Evolutionary conservation across 2,329 filamentous ascomycete genomes (phyloP).

Genomic region (Ophiostoma fasciatum): DNA sequence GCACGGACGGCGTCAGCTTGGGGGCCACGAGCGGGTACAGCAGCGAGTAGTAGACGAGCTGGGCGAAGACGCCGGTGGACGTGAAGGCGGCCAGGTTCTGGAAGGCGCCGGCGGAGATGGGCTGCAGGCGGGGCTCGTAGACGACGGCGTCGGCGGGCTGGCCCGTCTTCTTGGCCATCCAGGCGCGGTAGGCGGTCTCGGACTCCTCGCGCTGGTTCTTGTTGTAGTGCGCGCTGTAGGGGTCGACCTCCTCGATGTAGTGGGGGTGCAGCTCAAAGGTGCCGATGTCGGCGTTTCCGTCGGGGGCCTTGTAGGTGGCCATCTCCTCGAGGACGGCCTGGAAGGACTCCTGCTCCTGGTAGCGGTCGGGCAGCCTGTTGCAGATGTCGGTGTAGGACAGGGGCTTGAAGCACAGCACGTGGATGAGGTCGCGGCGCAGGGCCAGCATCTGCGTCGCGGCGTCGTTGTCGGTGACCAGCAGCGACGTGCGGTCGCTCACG

Average conservation of each 20-base stretch:
- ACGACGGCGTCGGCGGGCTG: slow-evolving; percentile 72
- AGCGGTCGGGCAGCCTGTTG: slow-evolving; percentile 71
- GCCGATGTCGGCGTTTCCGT: slow-evolving; percentile 82
- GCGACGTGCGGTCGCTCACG: slow-evolving; percentile 71
- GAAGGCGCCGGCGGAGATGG: slow-evolving; percentile 66
- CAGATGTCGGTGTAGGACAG: slow-evolving; percentile 88
- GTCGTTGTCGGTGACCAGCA: slow-evolving; percentile 50
- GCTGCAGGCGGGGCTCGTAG: slow-evolving; percentile 71
- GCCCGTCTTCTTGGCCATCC: slow-evolving; percentile 76
- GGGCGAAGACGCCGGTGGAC: slow-evolving; percentile 69
- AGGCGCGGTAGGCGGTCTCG: slow-evolving; percentile 73
- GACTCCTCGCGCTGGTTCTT: slow-evolving; percentile 96
- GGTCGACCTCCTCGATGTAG: slow-evolving; percentile 78
- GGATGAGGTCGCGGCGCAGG: slow-evolving; percentile 78
- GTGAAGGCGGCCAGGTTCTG: slow-evolving; percentile 65
- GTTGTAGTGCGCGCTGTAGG: slow-evolving; percentile 89
- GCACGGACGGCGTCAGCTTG: slow-evolving; percentile 57
- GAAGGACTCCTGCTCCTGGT: slow-evolving; percentile 81
- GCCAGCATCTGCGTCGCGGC: slow-evolving; percentile 49
- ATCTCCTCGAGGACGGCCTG: slow-evolving; percentile 73
- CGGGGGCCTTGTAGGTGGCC: slow-evolving; percentile 76
- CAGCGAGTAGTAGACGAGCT: slow-evolving; percentile 79
- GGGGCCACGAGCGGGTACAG: slow-evolving; percentile 62
- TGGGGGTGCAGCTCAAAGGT: slow-evolving; percentile 85
- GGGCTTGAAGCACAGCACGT: slow-evolving; percentile 92